A percentile compares a stretch with the other conserved stretches of the same genome.
Conservation (phyloP, 1,139 yeast species). For the Sugiyamaella xylanicola region DNA sequence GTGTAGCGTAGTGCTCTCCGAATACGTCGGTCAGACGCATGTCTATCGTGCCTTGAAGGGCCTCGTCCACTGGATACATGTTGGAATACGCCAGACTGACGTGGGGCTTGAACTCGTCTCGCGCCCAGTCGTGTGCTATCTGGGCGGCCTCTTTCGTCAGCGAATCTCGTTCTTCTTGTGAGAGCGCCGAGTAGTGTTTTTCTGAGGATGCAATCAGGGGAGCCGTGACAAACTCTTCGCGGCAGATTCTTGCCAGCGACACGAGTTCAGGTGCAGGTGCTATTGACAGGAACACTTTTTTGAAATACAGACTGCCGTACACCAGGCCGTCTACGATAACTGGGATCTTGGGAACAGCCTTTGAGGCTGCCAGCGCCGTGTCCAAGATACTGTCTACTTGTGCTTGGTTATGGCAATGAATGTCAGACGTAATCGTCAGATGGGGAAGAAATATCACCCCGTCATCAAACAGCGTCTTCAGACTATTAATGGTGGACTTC, state of each 20-base stretch:
- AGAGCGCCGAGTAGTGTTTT: constrained; percentile 35
- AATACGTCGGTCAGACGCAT: constrained; percentile 72
- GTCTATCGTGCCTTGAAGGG: constrained; percentile 64
- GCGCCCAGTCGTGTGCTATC: constrained; percentile 55
- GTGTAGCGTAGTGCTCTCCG: constrained; percentile 51
- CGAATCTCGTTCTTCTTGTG: constrained; percentile 32
- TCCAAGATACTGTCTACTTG: constrained; percentile 61
- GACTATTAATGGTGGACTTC: constrained; percentile 60
- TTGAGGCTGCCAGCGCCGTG: constrained; percentile 65
- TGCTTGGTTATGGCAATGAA: constrained; percentile 50
- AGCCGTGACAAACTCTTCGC: constrained; percentile 63
- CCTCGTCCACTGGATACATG: constrained; percentile 67
- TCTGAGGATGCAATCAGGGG: constrained; percentile 39
- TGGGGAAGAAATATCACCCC: constrained; percentile 74
- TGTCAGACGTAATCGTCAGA: constrained; percentile 68
- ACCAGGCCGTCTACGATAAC: constrained; percentile 38
- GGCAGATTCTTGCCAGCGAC: constrained; percentile 66
- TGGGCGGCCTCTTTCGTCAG: constrained; percentile 34
- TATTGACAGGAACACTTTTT: constrained; percentile 65
- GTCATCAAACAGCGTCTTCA: constrained; percentile 70
- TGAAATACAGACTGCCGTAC: constrained; percentile 52
- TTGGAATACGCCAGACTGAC: constrained; percentile 71
- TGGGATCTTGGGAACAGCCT: constrained; percentile 40
- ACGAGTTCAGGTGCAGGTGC: constrained; percentile 58
- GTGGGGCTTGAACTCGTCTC: constrained; percentile 67